Percentiles rank a stretch among this genome's conserved stretches.
These are phyloP conservation scores for Candida morakotiae DNA, from an alignment of 805 yeast genomes.

Conservation along the genomic window DNA sequence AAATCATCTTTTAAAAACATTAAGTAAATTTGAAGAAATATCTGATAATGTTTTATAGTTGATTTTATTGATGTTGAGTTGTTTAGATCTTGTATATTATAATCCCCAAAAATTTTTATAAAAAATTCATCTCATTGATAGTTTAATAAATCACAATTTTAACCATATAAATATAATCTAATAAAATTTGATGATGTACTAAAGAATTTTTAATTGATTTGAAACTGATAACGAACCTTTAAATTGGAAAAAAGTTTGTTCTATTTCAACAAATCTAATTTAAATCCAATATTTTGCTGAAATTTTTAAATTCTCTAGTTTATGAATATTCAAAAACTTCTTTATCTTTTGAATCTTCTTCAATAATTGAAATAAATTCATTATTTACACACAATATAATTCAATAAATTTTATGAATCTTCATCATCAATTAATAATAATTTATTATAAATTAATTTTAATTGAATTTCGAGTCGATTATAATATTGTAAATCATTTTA, in stretches of 20 bases:
- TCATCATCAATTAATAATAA: conserved; percentile 9
- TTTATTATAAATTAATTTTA: conserved; percentile 6
- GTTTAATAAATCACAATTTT: conserved; percentile 8
- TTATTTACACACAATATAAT: conserved; percentile 16
- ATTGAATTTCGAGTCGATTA: conserved; percentile 5
- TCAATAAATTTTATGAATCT: conserved; percentile 12
- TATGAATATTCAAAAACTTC: conserved; percentile 5
- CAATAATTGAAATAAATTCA: conserved; percentile 15
- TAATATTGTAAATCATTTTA: conserved; percentile 8
- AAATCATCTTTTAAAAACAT: conserved; percentile 9
- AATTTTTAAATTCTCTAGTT: conserved; percentile 13
- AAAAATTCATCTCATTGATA: conserved; percentile 9
- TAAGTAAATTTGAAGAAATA: conserved; percentile 13
- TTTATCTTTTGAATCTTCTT: conserved; percentile 11
- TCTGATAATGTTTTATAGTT: conserved; percentile 14
- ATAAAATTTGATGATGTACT: conserved; percentile 18
- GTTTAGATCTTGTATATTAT: conserved; percentile 17
- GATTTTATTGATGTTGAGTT: conserved; percentile 9
- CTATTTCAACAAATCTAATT: conserved; percentile 22
- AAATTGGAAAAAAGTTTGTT: conserved; percentile 23
- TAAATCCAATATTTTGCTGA: conserved; percentile 23
- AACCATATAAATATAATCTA: conserved; percentile 16
- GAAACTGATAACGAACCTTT: conserved; percentile 23
- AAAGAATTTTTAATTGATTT: conserved; percentile 19
- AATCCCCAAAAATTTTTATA: conserved; percentile 14